phyloP scores from a whole-genome alignment of 2,329 filamentous ascomycete genomes.

The Epichloe uncinata region DNA sequence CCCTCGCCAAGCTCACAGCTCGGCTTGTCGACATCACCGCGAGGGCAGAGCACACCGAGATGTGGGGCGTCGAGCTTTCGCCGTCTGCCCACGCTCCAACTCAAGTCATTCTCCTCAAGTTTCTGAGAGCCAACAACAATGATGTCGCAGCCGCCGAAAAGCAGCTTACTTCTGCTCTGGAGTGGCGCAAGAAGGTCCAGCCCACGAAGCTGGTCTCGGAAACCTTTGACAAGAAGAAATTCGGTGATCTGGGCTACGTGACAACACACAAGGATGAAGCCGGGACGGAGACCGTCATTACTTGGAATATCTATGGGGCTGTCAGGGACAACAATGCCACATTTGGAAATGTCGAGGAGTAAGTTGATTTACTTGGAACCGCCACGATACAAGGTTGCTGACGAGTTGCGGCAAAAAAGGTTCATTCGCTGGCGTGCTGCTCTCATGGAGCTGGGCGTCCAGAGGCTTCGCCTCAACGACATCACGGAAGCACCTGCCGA shows the following conservation, averaged over 20 bases:
- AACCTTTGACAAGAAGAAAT: constrained; percentile 56
- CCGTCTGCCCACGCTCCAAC: constrained; percentile 51
- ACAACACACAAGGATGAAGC: constrained; percentile 51
- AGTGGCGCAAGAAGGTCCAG: constrained; percentile 69
- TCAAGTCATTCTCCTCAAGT: constrained; percentile 81
- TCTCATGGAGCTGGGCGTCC: constrained; percentile 76
- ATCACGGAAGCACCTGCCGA: constrained; percentile 61
- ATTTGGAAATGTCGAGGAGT: constrained; percentile 74
- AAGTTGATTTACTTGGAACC: constrained; percentile 5
- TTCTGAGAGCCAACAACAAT: constrained; percentile 76
- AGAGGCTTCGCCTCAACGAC: constrained; percentile 55
- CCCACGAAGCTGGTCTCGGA: constrained; percentile 52
- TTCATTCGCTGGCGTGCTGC: constrained; percentile 85
- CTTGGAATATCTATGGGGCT: constrained; percentile 87
- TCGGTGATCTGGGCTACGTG: constrained; percentile 67
- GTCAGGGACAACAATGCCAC: constrained; percentile 74
- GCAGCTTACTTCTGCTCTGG: constrained; percentile 65
- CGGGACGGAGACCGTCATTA: constrained; percentile 51
- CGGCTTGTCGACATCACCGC: constrained; percentile 44
- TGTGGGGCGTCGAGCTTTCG: constrained; percentile 70
- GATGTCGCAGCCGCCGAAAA: constrained; percentile 60
- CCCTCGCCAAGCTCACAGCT: constrained; percentile 43
- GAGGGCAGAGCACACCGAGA: constrained; percentile 53
- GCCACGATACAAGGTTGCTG: not conserved
- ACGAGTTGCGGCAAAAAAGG: constrained; percentile 27